phyloP scores from a whole-genome alignment of 441 rosid species.

The Euphorbia schlechtendalii region DNA sequence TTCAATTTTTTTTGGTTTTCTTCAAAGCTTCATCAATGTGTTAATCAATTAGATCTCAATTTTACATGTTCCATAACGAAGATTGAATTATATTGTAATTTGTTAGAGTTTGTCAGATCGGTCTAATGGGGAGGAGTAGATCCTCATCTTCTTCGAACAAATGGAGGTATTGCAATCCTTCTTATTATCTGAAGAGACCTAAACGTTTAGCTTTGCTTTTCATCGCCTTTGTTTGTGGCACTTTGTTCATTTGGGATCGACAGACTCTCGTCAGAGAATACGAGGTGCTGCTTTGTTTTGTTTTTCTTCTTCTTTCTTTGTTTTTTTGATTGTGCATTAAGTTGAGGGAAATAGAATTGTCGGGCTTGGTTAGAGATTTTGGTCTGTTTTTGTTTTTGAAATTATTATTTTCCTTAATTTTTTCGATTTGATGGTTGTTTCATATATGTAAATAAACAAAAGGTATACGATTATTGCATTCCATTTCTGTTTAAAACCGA shows the following conservation, averaged over 20 bases:
- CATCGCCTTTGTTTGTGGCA: conserved; percentile 53
- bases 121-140: conserved; percentile 25
- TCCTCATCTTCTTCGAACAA: conserved; percentile 26
- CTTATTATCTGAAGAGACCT: conserved; percentile 82
- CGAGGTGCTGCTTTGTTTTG: conserved; percentile 38
- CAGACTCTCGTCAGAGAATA: conserved; percentile 72
- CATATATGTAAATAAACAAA: background rate
- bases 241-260: conserved; percentile 86
- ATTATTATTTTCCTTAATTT: too few relatives aligned
- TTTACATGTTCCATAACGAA: background rate
- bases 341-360: background rate
- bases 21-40: background rate
- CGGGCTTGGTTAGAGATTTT: background rate
- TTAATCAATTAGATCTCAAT: background rate
- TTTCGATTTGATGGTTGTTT: background rate
- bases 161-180: conserved; percentile 69
- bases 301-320: background rate
- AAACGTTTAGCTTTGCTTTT: conserved; percentile 79
- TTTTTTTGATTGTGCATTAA: background rate
- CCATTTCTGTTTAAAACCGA: background rate
- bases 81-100: background rate
- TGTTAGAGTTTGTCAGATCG: background rate
- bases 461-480: background rate
- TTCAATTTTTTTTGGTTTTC: background rate
- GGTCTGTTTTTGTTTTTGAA: background rate